Conservation (phyloP, 78 protist species). For the Dictyostelium firmibasis region DNA sequence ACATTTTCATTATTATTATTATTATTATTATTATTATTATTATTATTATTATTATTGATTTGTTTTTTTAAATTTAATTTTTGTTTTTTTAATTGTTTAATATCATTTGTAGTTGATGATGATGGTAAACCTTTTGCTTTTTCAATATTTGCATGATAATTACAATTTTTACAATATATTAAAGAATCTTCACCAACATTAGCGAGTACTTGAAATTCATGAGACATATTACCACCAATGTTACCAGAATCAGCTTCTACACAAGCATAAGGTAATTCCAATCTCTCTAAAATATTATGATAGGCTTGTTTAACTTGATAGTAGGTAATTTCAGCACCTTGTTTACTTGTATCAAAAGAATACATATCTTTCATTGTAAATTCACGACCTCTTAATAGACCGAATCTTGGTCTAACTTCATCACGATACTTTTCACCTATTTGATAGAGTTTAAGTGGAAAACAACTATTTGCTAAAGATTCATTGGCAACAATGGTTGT, state of each 20-base stretch:
- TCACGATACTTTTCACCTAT: constrained; percentile 90
- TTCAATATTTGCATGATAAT: constrained; percentile 86
- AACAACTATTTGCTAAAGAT: neutral
- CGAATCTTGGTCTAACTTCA: constrained; percentile 91
- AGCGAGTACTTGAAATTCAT: constrained; percentile 88
- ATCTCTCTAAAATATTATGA: constrained; percentile 56
- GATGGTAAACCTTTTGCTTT: constrained; percentile 53
- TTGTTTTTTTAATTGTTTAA: neutral
- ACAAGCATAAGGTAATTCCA: constrained; percentile 61
- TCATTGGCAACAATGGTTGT: constrained; percentile 76
- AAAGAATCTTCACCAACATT: constrained; percentile 86
- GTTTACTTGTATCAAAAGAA: constrained; percentile 79
- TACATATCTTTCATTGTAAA: constrained; percentile 94
- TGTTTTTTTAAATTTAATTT: neutral
- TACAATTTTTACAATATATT: constrained; percentile 66
- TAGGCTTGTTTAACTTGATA: constrained; percentile 72
- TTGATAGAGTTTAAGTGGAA: constrained; percentile 88
- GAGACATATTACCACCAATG: constrained; percentile 88
- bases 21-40: neutral
- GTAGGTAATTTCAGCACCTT: constrained; percentile 76
- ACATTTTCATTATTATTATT: too few relatives aligned
- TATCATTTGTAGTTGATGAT: neutral
- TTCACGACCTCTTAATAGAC: constrained; percentile 88
- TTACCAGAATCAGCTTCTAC: constrained; percentile 90
- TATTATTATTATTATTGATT: neutral